A percentile compares a stretch with the other conserved stretches of the same genome.
These are phyloP conservation scores for Boeremia exigua DNA, from an alignment of 2,329 filamentous ascomycete genomes.

Conservation along the genomic window DNA sequence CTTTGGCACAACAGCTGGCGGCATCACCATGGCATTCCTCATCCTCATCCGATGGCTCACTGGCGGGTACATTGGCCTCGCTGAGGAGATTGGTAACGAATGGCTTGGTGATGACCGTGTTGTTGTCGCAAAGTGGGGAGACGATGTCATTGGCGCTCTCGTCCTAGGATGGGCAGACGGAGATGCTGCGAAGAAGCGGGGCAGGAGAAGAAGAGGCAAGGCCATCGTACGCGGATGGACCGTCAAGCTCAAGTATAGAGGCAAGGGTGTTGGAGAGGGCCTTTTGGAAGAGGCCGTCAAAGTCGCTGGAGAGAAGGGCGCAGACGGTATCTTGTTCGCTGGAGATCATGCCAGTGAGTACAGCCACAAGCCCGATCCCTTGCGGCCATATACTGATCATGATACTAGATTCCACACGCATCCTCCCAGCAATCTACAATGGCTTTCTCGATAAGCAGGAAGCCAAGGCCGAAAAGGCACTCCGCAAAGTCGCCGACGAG, in stretches of 20 bases:
- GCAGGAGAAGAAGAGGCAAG: constrained; percentile 63
- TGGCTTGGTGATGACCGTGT: constrained; percentile 63
- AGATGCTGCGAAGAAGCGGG: constrained; percentile 52
- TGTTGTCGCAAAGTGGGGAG: constrained; percentile 71
- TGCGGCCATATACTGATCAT: constrained; percentile 19
- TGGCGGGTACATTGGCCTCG: constrained; percentile 66
- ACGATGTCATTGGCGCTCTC: constrained; percentile 72
- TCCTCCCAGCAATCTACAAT: constrained; percentile 45
- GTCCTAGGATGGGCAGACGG: constrained; percentile 69
- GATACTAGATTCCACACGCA: constrained; percentile 39
- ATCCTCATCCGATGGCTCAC: constrained; percentile 66
- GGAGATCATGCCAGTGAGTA: constrained; percentile 76
- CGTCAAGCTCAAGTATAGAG: constrained; percentile 71
- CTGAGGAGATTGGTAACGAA: constrained; percentile 66
- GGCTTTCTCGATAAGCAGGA: constrained; percentile 44
- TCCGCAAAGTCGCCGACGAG: constrained; percentile 47
- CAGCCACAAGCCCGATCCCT: neutral
- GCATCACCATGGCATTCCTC: constrained; percentile 68
- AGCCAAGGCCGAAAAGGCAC: constrained; percentile 41
- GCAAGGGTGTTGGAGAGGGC: constrained; percentile 73
- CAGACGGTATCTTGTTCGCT: constrained; percentile 75
- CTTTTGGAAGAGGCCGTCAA: constrained; percentile 76
- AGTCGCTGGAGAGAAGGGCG: constrained; percentile 70
- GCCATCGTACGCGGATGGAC: constrained; percentile 85
- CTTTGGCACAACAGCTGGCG: constrained; percentile 64